These are phyloP conservation scores for Biscutella auriculata DNA, from an alignment of 441 rosid genomes.

Conservation along the genomic window DNA sequence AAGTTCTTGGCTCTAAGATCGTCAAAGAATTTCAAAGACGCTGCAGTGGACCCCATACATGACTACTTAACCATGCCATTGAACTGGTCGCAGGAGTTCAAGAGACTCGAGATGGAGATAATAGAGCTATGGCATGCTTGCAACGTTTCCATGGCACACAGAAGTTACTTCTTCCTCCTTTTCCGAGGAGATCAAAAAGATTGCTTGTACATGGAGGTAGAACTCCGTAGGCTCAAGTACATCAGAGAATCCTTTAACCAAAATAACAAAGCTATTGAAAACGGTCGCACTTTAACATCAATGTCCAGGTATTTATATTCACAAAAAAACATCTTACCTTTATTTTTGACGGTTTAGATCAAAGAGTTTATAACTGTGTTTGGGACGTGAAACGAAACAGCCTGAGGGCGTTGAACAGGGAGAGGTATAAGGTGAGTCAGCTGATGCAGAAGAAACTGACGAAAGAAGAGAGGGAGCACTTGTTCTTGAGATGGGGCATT, in stretches of 20 bases:
- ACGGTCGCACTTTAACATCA: slow-evolving; percentile 27
- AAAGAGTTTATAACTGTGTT: not conserved
- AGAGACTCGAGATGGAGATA: slow-evolving; percentile 53
- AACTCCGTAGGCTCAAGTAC: slow-evolving; percentile 57
- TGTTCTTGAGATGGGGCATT: slow-evolving; percentile 65
- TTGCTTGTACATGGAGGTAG: slow-evolving; percentile 86
- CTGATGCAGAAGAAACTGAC: slow-evolving; percentile 52
- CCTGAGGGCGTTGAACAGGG: slow-evolving; percentile 48
- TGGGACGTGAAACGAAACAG: slow-evolving; percentile 27
- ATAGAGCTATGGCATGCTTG: slow-evolving; percentile 75
- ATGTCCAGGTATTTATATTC: slow-evolving; percentile 47
- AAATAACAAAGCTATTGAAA: slow-evolving; percentile 36
- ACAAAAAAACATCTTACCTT: not conserved
- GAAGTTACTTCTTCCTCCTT: slow-evolving; percentile 74
- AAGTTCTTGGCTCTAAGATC: slow-evolving; percentile 19
- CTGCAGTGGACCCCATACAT: slow-evolving; percentile 64
- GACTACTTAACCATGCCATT: slow-evolving; percentile 30
- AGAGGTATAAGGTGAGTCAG: slow-evolving; percentile 64
- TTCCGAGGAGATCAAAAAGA: slow-evolving; percentile 71
- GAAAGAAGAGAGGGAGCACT: slow-evolving; percentile 44
- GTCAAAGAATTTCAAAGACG: slow-evolving; percentile 40
- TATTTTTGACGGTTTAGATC: not conserved
- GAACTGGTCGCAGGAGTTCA: slow-evolving; percentile 48
- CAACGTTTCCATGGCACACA: slow-evolving; percentile 67
- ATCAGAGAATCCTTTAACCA: slow-evolving; percentile 44